Conservation (phyloP, 139 green algal species). For the Coelastrella sp. region DNA sequence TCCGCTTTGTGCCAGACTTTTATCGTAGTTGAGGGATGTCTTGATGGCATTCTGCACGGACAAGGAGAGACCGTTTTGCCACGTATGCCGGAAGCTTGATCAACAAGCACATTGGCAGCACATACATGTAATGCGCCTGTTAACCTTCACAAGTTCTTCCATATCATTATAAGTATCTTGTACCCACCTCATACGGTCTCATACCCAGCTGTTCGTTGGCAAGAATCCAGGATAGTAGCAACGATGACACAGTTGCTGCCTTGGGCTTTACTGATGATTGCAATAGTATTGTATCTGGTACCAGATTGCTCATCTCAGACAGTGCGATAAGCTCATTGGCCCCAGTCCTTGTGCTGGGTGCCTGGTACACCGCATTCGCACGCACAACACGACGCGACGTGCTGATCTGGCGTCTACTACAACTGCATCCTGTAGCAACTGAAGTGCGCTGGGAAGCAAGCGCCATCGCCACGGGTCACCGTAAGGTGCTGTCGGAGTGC, state of each 20-base stretch:
- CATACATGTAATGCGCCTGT: too few relatives aligned
- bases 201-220: constrained; percentile 42
- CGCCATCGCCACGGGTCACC: not conserved
- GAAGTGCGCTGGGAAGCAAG: constrained; percentile 10
- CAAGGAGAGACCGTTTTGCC: not conserved
- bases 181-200: constrained; percentile 51
- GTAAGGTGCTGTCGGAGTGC: too few relatives aligned
- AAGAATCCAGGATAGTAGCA: constrained; percentile 45
- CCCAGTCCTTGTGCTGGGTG: constrained; percentile 12
- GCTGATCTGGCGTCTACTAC: not conserved
- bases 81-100: not conserved
- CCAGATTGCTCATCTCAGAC: constrained; percentile 42
- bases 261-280: constrained; percentile 60
- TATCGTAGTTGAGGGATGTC: constrained; percentile 74
- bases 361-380: constrained; percentile 19
- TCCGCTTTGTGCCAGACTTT: constrained; percentile 44
- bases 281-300: constrained; percentile 73
- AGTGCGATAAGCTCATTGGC: constrained; percentile 34
- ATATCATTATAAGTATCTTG: too few relatives aligned
- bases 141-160: too few relatives aligned
- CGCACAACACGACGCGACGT: not conserved
- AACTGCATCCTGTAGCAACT: not conserved
- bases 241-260: constrained; percentile 67
- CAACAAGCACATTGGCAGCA: not conserved
- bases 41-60: constrained; percentile 76